Evolutionary conservation across 805 yeast species (phyloP).

Genomic region (Saturnispora dispora): DNA sequence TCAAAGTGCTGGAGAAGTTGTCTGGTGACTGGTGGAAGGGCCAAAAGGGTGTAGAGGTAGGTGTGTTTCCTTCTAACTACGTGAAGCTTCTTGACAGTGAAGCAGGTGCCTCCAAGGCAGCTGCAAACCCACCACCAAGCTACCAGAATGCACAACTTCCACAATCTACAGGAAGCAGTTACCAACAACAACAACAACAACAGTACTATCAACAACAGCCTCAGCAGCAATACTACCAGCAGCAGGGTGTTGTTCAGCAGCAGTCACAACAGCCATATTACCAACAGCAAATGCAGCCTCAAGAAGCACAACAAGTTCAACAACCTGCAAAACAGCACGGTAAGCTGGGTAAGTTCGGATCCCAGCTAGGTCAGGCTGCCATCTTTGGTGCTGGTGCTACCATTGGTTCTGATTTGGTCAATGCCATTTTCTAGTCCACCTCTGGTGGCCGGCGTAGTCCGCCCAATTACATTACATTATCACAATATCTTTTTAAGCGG

Average conservation of each 20-base stretch:
- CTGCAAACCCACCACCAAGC: constrained; percentile 8
- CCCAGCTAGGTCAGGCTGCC: constrained; percentile 89
- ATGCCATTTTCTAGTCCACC: constrained; percentile 25
- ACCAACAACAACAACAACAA: constrained; percentile 10
- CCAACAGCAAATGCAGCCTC: constrained; percentile 13
- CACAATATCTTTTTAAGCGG: not conserved
- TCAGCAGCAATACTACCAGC: constrained; percentile 6
- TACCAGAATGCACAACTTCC: not conserved
- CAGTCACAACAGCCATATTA: constrained; percentile 12
- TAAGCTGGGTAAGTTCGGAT: constrained; percentile 54
- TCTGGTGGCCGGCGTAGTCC: not conserved
- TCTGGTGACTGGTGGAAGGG: constrained; percentile 94
- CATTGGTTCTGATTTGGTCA: constrained; percentile 77
- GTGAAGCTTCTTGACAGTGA: constrained; percentile 21
- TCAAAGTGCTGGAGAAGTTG: constrained; percentile 61
- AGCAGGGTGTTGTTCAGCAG: constrained; percentile 4
- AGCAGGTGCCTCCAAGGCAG: constrained; percentile 4
- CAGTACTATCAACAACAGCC: constrained; percentile 10
- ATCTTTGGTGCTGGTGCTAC: constrained; percentile 98
- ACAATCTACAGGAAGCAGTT: not conserved
- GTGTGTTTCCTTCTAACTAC: constrained; percentile 88
- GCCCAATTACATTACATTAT: not conserved
- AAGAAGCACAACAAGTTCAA: constrained; percentile 10
- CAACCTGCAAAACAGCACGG: constrained; percentile 16
- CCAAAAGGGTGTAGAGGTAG: constrained; percentile 44